Base-by-base conservation (phyloP, 176 grass and related monocot species). In the Aegilops speltoides region DNA sequence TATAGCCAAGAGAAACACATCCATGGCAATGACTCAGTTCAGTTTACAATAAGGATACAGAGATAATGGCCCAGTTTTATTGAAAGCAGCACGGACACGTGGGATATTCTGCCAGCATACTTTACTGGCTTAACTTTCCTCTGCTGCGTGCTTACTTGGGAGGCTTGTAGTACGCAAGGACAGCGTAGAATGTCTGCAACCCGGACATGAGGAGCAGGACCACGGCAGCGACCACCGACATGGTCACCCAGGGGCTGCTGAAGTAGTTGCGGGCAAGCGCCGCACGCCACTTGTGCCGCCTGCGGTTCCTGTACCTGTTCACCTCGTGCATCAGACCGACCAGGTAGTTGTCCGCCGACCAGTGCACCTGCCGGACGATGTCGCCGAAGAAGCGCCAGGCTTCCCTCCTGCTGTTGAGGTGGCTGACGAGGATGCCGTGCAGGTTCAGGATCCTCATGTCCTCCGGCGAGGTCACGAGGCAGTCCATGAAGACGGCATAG, bases 191-290 rank as follows among this genome's bases (percentile, higher is more conserved):
- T 6, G 64, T 77, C 78, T 91, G 93, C 75, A 89, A 2, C 10
- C 72, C 0, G 8, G 87, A 46, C 11, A 94, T 15, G 64, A 8
- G 0, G 20, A 94, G 41, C 34, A 94, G 3, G 20, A 94, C 1
- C 0, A 85, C 2, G 0, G 64, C 89, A 0, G 87, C 87, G 6
- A 79, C 8, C 15, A 94, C 57, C 1, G 93, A 95, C 1, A 78
- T 82, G 3, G 19, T 19, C 31, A 80, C 69, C 93, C 93, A 95
- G 0, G 85, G 93, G 67, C 73, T 95, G 73, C 41, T 81, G 16
- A 92, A 92, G 72, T 95, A 88, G 74, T 82, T 60, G 46, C 79
- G 87, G 63, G 29, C 84, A 2, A 94, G 69, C 0, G 45, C 82
- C 0, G 86, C 64, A 0, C 78, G 72, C 70, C 86, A 92, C 28